Evolutionary conservation across 2,329 filamentous ascomycete genomes (phyloP), one percentile per base, ranked within the genome.

Genomic region (Calonectria hongkongensis): DNA sequence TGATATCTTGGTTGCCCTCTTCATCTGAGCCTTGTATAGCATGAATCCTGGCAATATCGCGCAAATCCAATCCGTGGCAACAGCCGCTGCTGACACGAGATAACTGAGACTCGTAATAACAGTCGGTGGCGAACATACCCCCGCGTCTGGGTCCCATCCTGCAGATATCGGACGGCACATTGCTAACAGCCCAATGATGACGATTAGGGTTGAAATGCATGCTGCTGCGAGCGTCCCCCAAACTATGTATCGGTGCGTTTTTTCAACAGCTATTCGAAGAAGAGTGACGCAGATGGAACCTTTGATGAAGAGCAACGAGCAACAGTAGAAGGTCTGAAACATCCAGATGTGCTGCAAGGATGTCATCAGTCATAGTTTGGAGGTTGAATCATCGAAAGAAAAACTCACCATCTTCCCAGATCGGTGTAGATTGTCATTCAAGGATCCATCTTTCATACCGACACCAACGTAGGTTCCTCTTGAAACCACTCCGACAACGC

Each of bases 21-120:
- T 78, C 79, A 82, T 79, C 58, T 81, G 78, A 2, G 82, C 51
- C 2, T 79, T 78, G 66, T 79, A 79, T 0, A 82, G 66, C 30
- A 82, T 43, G 2, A 82, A 74, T 0, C 73, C 67, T 0, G 81
- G 80, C 6, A 82, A 68, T 6, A 78, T 72, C 1, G 81, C 79
- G 9, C 81, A 39, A 0, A 69, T 72, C 62, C 78, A 77, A n/a
- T 82, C 80, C 1, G 79, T 80, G 4, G 81, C 10, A 7, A 82
- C 76, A 1, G 78, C 78, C 0, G 75, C 65, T 1, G 76, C 80
- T 0, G 80, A 82, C 5, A 80, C 79, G 18, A 78, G 77, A 48
- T 77, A 81, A 0, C 79, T 76, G 16, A 78, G 58, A 27, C 64
- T 79, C 9, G 74, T 76, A 43, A 76, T 77, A 77, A 58, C 1